phyloP scores from a whole-genome alignment of 139 green algal species.

The Micromonas pusilla region DNA sequence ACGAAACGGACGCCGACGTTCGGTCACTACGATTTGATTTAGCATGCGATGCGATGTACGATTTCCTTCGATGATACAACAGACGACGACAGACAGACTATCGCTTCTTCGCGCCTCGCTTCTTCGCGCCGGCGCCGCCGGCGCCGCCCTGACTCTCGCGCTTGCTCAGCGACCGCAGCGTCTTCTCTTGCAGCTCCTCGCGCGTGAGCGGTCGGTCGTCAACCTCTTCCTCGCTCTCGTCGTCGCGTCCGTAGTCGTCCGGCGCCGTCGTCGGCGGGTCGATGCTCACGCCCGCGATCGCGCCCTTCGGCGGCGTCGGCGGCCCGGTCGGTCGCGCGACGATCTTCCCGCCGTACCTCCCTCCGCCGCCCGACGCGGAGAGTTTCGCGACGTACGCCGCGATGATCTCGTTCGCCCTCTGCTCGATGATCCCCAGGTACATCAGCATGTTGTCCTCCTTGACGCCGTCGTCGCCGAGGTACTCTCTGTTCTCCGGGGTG shows the following conservation, averaged over 20 bases:
- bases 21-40: too few species aligned
- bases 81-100: not conserved
- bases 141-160: not conserved
- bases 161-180: slow-evolving; percentile 27
- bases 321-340: not conserved
- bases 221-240: slow-evolving; percentile 30
- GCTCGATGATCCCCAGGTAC: slow-evolving; percentile 83
- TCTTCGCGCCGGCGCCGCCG: not conserved
- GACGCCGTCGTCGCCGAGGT: slow-evolving; percentile 59
- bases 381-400: slow-evolving; percentile 35
- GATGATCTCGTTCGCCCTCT: slow-evolving; percentile 77
- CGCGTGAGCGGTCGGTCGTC: slow-evolving; percentile 37
- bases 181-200: slow-evolving; percentile 37
- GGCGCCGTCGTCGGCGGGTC: slow-evolving; percentile 26
- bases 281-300: not conserved
- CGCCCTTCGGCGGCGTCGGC: not conserved
- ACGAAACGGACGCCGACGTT: too few species aligned
- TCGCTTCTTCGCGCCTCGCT: not conserved
- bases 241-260: slow-evolving; percentile 27
- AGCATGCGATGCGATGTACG: too few species aligned
- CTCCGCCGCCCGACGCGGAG: slow-evolving; percentile 3
- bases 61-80: too few species aligned
- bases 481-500: slow-evolving; percentile 28
- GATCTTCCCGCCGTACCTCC: not conserved
- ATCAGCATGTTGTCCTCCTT: slow-evolving; percentile 72